A percentile compares a stretch with the other conserved stretches of the same genome.
These are phyloP conservation scores for Trichoderma sp. DNA, from an alignment of 2,329 filamentous ascomycete genomes.

Conservation along the genomic window DNA sequence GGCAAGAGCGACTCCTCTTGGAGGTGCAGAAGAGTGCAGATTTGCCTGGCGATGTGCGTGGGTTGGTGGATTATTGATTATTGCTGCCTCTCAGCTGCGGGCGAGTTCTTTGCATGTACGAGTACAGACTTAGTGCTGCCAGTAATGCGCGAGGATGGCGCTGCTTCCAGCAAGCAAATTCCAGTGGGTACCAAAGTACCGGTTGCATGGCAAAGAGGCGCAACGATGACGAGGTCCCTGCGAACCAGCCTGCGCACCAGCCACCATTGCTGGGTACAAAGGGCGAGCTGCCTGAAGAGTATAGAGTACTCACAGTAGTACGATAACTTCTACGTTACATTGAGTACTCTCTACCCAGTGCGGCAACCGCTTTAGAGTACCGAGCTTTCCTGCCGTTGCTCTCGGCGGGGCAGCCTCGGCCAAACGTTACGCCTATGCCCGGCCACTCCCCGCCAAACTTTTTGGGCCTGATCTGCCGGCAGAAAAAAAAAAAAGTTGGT, in stretches of 20 bases:
- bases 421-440: slow-evolving; percentile 23
- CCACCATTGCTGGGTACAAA: background rate
- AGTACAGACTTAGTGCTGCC: background rate
- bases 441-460: slow-evolving; percentile 22
- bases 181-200: slow-evolving; percentile 7
- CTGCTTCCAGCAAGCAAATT: slow-evolving; percentile 8
- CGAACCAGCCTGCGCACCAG: slow-evolving; percentile 9
- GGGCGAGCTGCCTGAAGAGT: background rate
- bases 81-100: slow-evolving; percentile 14
- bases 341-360: background rate
- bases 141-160: slow-evolving; percentile 15
- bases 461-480: slow-evolving; percentile 7
- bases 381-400: background rate
- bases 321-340: accelerated
- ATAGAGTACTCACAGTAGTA: background rate
- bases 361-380: background rate
- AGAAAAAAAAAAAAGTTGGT: slow-evolving; percentile 30
- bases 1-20: background rate
- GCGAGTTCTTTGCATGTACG: background rate
- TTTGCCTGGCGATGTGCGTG: background rate
- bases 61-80: slow-evolving; percentile 7
- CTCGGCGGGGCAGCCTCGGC: slow-evolving; percentile 16
- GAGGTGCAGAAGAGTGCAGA: background rate
- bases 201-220: slow-evolving; percentile 25
- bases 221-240: slow-evolving; percentile 30